Evolutionary conservation across 139 green algal genomes (phyloP).

Genomic region (Eudorina sp.): DNA sequence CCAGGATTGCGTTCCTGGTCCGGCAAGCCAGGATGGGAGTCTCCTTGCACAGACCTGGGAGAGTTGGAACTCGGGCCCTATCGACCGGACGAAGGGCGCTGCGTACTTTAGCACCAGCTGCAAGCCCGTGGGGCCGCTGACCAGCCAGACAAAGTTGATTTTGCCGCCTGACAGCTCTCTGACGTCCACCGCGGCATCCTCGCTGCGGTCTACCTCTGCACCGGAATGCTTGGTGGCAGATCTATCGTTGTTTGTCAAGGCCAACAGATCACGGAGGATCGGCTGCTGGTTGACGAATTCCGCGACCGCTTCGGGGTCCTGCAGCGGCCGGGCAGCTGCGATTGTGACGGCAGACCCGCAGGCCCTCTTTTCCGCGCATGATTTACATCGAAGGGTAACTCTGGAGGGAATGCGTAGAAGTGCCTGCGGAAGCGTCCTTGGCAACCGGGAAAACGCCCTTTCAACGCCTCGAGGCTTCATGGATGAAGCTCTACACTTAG

Average conservation of each 20-base stretch:
- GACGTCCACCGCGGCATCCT: not conserved
- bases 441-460: no score
- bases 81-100: constrained; percentile 45
- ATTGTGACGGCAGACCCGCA: not conserved
- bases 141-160: constrained; percentile 60
- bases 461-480: no score
- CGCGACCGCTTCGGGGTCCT: not conserved
- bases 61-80: constrained; percentile 47
- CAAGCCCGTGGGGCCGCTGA: not conserved
- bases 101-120: constrained; percentile 30
- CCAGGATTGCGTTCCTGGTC: no score
- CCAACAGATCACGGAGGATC: not conserved
- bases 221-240: not conserved
- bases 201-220: not conserved
- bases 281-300: not conserved
- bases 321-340: not conserved
- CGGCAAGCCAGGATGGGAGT: no score
- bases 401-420: no score
- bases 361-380: not conserved
- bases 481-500: no score
- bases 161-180: constrained; percentile 54
- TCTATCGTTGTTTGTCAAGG: not conserved
- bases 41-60: constrained; percentile 54
- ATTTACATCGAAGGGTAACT: no score
- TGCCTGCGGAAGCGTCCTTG: no score